phyloP scores from a whole-genome alignment of 176 grass and related monocot species.

The Stipa capillata region DNA sequence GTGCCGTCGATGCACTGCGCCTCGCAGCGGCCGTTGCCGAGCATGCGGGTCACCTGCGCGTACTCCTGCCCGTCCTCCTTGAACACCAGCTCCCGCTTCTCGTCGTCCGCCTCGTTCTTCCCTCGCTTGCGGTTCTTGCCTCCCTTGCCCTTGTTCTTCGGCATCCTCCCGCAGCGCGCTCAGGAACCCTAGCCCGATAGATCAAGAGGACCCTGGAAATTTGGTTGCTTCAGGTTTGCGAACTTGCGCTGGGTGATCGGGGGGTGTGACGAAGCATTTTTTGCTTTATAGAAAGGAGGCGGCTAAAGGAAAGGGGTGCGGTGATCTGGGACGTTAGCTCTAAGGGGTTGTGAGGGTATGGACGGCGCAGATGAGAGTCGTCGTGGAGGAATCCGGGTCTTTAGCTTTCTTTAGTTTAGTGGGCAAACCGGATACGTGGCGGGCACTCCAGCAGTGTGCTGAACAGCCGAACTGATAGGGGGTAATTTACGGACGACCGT shows the following conservation, averaged over 20 bases:
- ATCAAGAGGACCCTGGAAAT: background rate
- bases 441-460: background rate
- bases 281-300: background rate
- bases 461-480: no score
- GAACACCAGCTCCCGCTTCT: no score
- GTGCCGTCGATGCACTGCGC: conserved; percentile 42
- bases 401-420: no score
- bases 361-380: background rate
- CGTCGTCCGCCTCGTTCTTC: no score
- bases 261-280: background rate
- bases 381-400: background rate
- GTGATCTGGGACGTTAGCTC: background rate
- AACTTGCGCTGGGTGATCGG: background rate
- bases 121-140: conserved; percentile 34
- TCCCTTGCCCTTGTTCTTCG: conserved; percentile 52
- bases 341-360: background rate
- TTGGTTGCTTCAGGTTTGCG: background rate
- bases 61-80: no score
- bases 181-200: conserved; percentile 19
- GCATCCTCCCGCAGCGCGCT: no score
- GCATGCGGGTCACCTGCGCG: conserved; percentile 39
- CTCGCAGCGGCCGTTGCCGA: conserved; percentile 41
- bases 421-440: background rate
- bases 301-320: background rate
- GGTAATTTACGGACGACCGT: no score